Conservation (phyloP, 2,329 filamentous ascomycete genomes). For the Lasiodiplodia theobromae region DNA sequence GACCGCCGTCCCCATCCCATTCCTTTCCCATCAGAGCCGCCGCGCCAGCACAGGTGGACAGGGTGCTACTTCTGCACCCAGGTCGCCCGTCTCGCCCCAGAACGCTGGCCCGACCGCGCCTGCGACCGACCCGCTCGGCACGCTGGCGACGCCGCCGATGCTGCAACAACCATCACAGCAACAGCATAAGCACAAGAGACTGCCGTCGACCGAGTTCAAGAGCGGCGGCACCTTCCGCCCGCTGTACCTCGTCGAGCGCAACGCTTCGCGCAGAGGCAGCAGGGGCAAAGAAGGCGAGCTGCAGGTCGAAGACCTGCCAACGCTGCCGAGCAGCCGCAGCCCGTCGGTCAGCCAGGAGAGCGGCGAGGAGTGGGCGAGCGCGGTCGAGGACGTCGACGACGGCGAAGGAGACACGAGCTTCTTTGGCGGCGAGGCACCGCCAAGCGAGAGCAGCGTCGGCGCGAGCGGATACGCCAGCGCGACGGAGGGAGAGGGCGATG, state of each 20-base stretch:
- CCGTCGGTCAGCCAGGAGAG: slow-evolving; percentile 34
- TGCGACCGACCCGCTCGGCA: neutral
- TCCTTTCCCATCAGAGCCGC: slow-evolving; percentile 4
- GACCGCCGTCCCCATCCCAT: slow-evolving; percentile 20
- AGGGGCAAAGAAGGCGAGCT: slow-evolving; percentile 34
- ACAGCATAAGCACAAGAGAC: slow-evolving; percentile 53
- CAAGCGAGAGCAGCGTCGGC: neutral
- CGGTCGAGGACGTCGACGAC: neutral
- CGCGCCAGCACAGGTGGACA: slow-evolving; percentile 35
- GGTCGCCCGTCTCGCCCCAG: slow-evolving; percentile 13
- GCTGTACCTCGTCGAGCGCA: slow-evolving; percentile 79
- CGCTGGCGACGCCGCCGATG: neutral
- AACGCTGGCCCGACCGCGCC: neutral
- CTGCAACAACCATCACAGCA: neutral
- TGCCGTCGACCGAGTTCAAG: slow-evolving; percentile 61
- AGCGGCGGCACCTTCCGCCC: slow-evolving; percentile 73
- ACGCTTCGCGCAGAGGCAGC: slow-evolving; percentile 46
- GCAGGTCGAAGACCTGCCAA: slow-evolving; percentile 54
- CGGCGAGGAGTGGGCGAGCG: slow-evolving; percentile 15
- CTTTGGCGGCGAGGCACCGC: neutral
- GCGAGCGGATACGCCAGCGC: slow-evolving; percentile 2
- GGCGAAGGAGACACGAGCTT: neutral
- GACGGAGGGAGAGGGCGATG: slow-evolving; percentile 42
- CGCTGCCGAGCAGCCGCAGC: slow-evolving; percentile 57
- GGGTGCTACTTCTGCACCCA: slow-evolving; percentile 51